Conservation (phyloP, 768 basidiomycete genomes). For the Boletus reticulatus region DNA sequence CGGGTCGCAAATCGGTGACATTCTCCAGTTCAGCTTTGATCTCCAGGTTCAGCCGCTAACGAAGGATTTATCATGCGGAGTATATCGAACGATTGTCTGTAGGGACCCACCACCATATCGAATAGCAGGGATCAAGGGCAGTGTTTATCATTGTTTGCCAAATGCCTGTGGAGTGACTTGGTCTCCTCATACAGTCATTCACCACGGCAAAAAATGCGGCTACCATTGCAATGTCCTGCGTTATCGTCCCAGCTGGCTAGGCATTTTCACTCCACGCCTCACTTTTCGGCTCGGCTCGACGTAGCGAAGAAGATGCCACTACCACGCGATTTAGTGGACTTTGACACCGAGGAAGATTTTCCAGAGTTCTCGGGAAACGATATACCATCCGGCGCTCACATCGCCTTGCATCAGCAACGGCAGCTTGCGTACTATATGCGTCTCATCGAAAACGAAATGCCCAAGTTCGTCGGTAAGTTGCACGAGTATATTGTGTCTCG, state of each 20-base stretch:
- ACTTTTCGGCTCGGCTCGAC: conserved; percentile 15
- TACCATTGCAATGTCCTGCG: conserved; percentile 17
- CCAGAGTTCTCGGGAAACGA: conserved; percentile 47
- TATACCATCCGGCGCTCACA: conserved; percentile 66
- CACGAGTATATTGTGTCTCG: conserved; percentile 3
- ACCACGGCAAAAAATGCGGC: conserved; percentile 19
- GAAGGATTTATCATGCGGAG: neutral
- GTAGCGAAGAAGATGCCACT: conserved; percentile 32
- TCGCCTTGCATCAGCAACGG: conserved; percentile 71
- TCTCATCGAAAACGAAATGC: conserved; percentile 87
- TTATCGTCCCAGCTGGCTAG: conserved; percentile 13
- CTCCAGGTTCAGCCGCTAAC: conserved; percentile 57
- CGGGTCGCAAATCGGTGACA: conserved; percentile 66
- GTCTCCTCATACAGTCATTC: too few species aligned
- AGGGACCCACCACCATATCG: conserved; percentile 51
- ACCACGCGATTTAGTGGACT: conserved; percentile 36
- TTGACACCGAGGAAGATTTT: conserved; percentile 37
- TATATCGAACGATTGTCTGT: neutral
- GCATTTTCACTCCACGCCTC: conserved; percentile 25
- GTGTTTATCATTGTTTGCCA: conserved; percentile 28
- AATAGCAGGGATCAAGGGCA: neutral
- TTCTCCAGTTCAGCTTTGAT: conserved; percentile 82
- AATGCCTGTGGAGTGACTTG: neutral
- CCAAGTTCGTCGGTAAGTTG: conserved; percentile 75
- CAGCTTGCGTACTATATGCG: conserved; percentile 75